phyloP scores from a whole-genome alignment of 352 stramenopile species.

The Globisporangium splendens region DNA sequence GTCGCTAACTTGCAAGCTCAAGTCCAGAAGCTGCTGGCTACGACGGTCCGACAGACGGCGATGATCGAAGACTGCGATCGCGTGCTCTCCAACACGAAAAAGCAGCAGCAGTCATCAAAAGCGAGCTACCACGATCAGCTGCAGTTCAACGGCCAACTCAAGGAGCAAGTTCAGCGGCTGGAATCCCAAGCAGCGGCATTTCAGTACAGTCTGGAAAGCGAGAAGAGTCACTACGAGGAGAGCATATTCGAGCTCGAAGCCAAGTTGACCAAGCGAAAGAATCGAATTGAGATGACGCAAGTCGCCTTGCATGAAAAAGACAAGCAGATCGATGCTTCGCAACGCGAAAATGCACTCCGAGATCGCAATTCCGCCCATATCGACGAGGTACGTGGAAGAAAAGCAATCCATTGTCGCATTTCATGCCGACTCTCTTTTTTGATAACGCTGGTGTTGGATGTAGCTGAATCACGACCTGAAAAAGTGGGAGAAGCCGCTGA shows the following conservation, averaged over 20 bases:
- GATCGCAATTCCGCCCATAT: conserved; percentile 36
- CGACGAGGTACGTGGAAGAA: conserved; percentile 32
- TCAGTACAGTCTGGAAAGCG: conserved; percentile 16
- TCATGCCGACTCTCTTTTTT: not conserved
- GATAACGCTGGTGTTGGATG: not conserved
- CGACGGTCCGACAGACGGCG: conserved; percentile 59
- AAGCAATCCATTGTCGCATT: no score
- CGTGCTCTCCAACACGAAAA: conserved; percentile 39
- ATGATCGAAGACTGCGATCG: conserved; percentile 77
- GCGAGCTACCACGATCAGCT: conserved; percentile 45
- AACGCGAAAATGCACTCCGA: conserved; percentile 33
- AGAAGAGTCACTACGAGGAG: conserved; percentile 25
- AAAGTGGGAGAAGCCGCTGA: conserved; percentile 43
- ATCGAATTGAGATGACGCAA: conserved; percentile 31
- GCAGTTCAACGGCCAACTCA: conserved; percentile 26
- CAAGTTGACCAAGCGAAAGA: conserved; percentile 37
- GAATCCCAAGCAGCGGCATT: conserved; percentile 29
- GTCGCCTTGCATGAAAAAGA: conserved; percentile 47
- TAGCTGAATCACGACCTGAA: conserved; percentile 45
- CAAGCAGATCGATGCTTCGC: conserved; percentile 35
- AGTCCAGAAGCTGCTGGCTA: conserved; percentile 49
- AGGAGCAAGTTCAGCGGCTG: conserved; percentile 29
- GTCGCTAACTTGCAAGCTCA: conserved; percentile 35
- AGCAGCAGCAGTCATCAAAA: conserved; percentile 28
- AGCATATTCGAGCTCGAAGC: conserved; percentile 28